Conservation (phyloP, 2,329 filamentous ascomycete genomes). For the Tolypocladium cylindrosporum region DNA sequence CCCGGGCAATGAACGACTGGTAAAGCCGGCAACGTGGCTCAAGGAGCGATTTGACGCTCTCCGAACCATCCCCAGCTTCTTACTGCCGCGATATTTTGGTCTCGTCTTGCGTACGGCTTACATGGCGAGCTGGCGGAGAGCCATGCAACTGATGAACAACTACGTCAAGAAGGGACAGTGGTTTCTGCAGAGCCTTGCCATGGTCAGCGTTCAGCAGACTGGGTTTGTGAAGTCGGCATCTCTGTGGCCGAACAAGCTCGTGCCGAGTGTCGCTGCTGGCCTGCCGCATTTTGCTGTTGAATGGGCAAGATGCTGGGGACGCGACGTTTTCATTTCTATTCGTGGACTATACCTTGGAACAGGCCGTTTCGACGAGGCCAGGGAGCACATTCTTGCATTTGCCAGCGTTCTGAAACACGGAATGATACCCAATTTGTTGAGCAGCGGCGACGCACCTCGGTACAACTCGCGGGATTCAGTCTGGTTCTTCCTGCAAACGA, state of each 20-base stretch:
- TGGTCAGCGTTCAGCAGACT: constrained; percentile 88
- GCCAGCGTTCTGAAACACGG: constrained; percentile 95
- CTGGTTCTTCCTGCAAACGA: constrained; percentile 95
- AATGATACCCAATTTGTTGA: constrained; percentile 92
- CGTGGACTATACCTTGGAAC: constrained; percentile 88
- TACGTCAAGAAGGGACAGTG: constrained; percentile 73
- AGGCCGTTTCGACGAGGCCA: constrained; percentile 78
- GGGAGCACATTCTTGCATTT: constrained; percentile 89
- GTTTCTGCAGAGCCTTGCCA: constrained; percentile 78
- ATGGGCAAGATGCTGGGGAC: constrained; percentile 95
- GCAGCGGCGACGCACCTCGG: constrained; percentile 73
- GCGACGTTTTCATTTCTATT: constrained; percentile 93
- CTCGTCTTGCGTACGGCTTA: constrained; percentile 83
- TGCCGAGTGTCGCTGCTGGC: constrained; percentile 83
- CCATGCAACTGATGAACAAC: constrained; percentile 67
- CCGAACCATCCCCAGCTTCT: constrained; percentile 73
- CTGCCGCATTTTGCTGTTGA: constrained; percentile 87
- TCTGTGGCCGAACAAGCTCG: constrained; percentile 73
- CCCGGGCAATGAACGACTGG: constrained; percentile 51
- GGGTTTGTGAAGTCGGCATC: constrained; percentile 86
- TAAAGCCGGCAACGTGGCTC: constrained; percentile 65
- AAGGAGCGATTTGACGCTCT: constrained; percentile 79
- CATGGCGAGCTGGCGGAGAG: constrained; percentile 68
- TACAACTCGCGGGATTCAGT: constrained; percentile 96
- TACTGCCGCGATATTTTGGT: constrained; percentile 88